Percentiles rank a stretch among this genome's conserved stretches.
These are phyloP conservation scores for Phytophthora melonis DNA, from an alignment of 352 stramenopile genomes.

Conservation along the genomic window DNA sequence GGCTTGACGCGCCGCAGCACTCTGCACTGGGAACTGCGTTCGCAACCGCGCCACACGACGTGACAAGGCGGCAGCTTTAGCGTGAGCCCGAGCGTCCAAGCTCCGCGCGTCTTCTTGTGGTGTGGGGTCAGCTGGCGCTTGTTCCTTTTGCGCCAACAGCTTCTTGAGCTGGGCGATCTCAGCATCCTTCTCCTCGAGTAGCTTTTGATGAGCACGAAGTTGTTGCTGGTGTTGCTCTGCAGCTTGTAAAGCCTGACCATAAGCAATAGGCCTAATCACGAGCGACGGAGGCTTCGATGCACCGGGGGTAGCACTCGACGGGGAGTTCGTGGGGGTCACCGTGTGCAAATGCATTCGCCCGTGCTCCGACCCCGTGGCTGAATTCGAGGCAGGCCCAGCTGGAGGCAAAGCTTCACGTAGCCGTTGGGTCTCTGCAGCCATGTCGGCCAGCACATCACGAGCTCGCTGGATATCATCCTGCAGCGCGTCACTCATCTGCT, in stretches of 20 bases:
- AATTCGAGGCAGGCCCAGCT: slow-evolving; percentile 13
- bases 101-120: slow-evolving; percentile 21
- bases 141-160: slow-evolving; percentile 45
- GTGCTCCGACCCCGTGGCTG: slow-evolving; percentile 7
- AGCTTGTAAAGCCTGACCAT: slow-evolving; percentile 71
- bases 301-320: slow-evolving; percentile 6
- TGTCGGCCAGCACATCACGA: slow-evolving; percentile 51
- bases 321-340: slow-evolving; percentile 28
- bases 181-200: slow-evolving; percentile 72
- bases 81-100: slow-evolving; percentile 14
- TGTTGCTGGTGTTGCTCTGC: slow-evolving; percentile 76
- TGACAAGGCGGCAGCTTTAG: slow-evolving; percentile 32
- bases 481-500: slow-evolving; percentile 80
- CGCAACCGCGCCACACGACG: slow-evolving; percentile 39
- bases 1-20: slow-evolving; percentile 36
- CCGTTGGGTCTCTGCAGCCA: slow-evolving; percentile 38
- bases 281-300: slow-evolving; percentile 52
- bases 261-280: slow-evolving; percentile 76
- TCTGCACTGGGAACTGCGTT: slow-evolving; percentile 50
- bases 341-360: slow-evolving; percentile 44
- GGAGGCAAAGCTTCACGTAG: slow-evolving; percentile 20
- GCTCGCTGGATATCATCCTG: slow-evolving; percentile 61
- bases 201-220: slow-evolving; percentile 59
- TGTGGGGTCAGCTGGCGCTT: neutral
- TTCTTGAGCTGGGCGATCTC: slow-evolving; percentile 64